Evolutionary conservation across 345 rosid species (phyloP), one percentile per base, ranked within the genome.

Genomic region (Citrus sp.): DNA sequence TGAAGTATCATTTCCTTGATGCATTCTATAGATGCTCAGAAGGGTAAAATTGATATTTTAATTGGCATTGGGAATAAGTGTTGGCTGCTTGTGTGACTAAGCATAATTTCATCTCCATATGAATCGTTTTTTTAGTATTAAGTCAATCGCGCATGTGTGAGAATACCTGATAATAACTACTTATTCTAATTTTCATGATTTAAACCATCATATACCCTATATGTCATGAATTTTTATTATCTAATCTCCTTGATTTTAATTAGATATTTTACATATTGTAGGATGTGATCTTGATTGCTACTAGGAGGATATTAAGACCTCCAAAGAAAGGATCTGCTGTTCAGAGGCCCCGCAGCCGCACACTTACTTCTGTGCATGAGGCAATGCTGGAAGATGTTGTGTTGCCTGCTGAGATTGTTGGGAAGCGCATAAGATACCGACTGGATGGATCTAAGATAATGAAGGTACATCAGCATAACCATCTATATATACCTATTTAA

Each of bases 241-340:
- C n/a, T 70, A 25, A 14, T 58, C 13, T 73, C 27, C 38, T 42
- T 64, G 62, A 32, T 77, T 79, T 24, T 79, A 60, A 73, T 59
- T 27, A n/a, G 5, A 16, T 67, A 70, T 55, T 18, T 35, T 9
- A 7, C 65, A n/a, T 64, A 10, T 78, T 22, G 65, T 76, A 92
- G 98, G 98, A 89, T 87, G 97, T 92, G 37, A 85, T 94, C 60
- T 55, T 94, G 77, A 89, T 92, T 80, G 93, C 97, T 37, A 89
- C 95, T 42, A 71, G 97, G 71, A 94, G 97, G 86, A 90, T 93
- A 40, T 64, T 89, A 85, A 88, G 97, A 68, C 97, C 94, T 22
- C 98, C 98, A 28, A 94, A 94, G 95, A 94, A 92, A 69, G 98
- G 98, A 25, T 95, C 97, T 75, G 98, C 98, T 74, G 95, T 69